These are phyloP conservation scores for Diutina siamensis DNA, from an alignment of 1,139 yeast genomes.

Conservation along the genomic window DNA sequence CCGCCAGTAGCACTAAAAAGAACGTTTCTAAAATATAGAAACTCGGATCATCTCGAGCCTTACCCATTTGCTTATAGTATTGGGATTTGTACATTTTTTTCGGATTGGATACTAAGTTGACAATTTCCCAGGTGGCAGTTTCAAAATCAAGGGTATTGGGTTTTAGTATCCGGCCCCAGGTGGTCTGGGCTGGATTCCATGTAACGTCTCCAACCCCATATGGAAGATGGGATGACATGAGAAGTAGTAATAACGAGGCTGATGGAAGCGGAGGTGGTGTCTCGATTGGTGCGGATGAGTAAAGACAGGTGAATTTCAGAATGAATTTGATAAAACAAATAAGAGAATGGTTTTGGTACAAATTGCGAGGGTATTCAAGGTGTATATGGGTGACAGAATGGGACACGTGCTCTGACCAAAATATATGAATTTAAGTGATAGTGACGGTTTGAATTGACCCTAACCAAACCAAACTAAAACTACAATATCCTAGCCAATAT, in stretches of 20 bases:
- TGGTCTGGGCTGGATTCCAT: neutral
- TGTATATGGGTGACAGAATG: no score
- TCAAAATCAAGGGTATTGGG: slow-evolving; percentile 85
- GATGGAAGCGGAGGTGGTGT: no score
- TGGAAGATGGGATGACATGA: slow-evolving; percentile 2
- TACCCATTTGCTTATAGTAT: slow-evolving; percentile 41
- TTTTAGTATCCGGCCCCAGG: slow-evolving; percentile 37
- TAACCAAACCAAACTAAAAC: no score
- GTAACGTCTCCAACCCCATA: neutral
- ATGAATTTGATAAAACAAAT: no score
- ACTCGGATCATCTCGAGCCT: slow-evolving; percentile 75
- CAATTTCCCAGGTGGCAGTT: slow-evolving; percentile 86
- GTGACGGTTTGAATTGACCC: no score
- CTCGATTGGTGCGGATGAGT: no score
- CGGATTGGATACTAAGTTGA: slow-evolving; percentile 63
- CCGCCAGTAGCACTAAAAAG: slow-evolving; percentile 44
- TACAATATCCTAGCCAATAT: no score
- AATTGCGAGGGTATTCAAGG: no score
- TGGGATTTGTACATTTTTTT: slow-evolving; percentile 72
- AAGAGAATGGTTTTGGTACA: no score
- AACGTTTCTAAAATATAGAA: slow-evolving; percentile 61
- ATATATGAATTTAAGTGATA: no score
- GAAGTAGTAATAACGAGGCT: neutral
- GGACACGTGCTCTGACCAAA: no score
- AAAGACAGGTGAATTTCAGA: no score